Base-by-base conservation (phyloP, 139 green algal species). In the Chlorella sp. region DNA sequence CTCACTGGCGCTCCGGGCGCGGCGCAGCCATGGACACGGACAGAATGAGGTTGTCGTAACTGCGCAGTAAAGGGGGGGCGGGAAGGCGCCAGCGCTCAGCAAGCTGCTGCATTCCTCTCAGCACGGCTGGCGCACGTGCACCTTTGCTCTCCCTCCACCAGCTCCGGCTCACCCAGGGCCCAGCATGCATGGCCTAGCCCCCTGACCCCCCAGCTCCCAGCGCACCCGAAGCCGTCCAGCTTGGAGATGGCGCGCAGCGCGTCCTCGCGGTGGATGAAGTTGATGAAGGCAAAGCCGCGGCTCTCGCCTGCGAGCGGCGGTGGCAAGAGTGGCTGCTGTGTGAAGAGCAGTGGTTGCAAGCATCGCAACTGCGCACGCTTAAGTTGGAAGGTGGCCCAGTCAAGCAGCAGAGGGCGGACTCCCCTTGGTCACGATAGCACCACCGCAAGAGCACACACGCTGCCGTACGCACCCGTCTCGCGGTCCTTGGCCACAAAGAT, bases 41-140 rank as follows among this genome's bases (percentile, higher is more conserved):
- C 78, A 99, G 85, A 73, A 99, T 99, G 79, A 99, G 94, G 91
- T 99, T 99, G 90, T 98, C 97, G 88, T 99, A 99, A 21, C 70
- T 47, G 39, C 32, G 38, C 41, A 32, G 65, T 3, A 25, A 44
- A 30, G 65, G 30, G 65, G 17, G 26, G 30, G 65, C n/a, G n/a
- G n/a, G n/a, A n/a, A n/a, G n/a, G n/a, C n/a, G n/a, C n/a, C n/a
- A n/a, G n/a, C n/a, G n/a, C n/a, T n/a, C n/a, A n/a, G n/a, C n/a
- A n/a, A n/a, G n/a, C n/a, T n/a, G n/a, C n/a, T n/a, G n/a, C n/a
- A n/a, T n/a, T n/a, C n/a, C n/a, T n/a, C n/a, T n/a, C n/a, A n/a
- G n/a, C n/a, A n/a, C n/a, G n/a, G n/a, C n/a, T n/a, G n/a, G n/a
- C n/a, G n/a, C n/a, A n/a, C n/a, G n/a, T n/a, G n/a, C n/a, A n/a